Evolutionary conservation across 2,329 filamentous ascomycete genomes (phyloP).

Genomic region (Apiospora arundinis): DNA sequence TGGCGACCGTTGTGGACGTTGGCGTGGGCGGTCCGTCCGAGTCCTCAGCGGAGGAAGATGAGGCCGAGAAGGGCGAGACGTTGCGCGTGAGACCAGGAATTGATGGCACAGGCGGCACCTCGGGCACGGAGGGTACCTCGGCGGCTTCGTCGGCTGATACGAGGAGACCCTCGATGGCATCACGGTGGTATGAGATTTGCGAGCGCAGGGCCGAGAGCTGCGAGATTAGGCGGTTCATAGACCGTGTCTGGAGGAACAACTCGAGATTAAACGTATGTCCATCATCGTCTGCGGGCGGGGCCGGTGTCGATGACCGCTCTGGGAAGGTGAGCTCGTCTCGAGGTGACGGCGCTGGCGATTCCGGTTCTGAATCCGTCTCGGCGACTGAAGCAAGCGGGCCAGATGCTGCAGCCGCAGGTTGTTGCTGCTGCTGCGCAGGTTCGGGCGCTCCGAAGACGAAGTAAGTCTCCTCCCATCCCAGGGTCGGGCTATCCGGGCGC

Average conservation of each 20-base stretch:
- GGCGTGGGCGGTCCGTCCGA: conserved; percentile 20
- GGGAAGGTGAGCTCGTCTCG: not conserved
- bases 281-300: conserved; percentile 28
- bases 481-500: conserved; percentile 65
- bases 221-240: conserved; percentile 56
- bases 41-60: conserved; percentile 19
- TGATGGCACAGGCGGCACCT: conserved; percentile 24
- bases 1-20: conserved; percentile 7
- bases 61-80: conserved; percentile 12
- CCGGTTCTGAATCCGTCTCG: conserved; percentile 21
- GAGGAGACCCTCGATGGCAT: conserved; percentile 51
- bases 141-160: conserved; percentile 32
- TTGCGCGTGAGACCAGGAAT: conserved; percentile 22
- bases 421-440: not conserved
- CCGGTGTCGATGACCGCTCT: conserved; percentile 24
- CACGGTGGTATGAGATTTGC: conserved; percentile 57
- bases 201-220: conserved; percentile 54
- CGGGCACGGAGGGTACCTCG: conserved; percentile 26
- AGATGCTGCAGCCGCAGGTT: not conserved
- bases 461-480: conserved; percentile 57
- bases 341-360: not conserved
- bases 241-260: conserved; percentile 48
- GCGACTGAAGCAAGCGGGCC: conserved; percentile 11
- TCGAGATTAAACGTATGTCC: conserved; percentile 37
- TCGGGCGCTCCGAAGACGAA: conserved; percentile 27